These are phyloP conservation scores for Xanthoparmelia taractica DNA, from an alignment of 495 filamentous ascomycete genomes.

Conservation along the genomic window DNA sequence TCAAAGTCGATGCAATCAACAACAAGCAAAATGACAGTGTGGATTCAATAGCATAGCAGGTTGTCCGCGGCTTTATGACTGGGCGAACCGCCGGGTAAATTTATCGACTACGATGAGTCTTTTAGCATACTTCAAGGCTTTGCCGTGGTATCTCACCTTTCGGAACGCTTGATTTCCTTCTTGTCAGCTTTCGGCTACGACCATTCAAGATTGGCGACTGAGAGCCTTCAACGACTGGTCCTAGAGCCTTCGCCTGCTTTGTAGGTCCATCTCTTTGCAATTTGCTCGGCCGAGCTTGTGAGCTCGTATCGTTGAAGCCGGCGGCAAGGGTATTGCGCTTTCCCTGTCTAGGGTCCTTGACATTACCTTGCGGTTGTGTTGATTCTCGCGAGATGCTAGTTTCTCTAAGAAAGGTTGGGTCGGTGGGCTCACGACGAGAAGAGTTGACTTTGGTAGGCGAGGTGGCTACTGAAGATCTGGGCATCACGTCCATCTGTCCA, in stretches of 20 bases:
- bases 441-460: not conserved
- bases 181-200: conserved; percentile 16
- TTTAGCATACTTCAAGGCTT: not conserved
- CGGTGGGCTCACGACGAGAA: not conserved
- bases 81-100: conserved; percentile 6
- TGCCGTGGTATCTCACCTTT: conserved; percentile 1
- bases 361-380: conserved; percentile 2
- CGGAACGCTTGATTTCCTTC: not conserved
- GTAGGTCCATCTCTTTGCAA: not conserved
- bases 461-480: not conserved
- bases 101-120: not conserved
- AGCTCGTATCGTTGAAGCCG: conserved; percentile 5
- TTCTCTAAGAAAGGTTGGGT: not conserved
- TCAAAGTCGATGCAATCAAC: too few relatives aligned
- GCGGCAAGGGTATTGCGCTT: conserved; percentile 14
- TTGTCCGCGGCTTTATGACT: not conserved
- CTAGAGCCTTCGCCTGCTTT: conserved; percentile 1
- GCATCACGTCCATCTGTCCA: not conserved
- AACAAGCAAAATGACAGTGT: too few relatives aligned
- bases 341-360: conserved; percentile 5
- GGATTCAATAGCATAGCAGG: too few relatives aligned
- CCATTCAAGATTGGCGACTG: conserved; percentile 19
- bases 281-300: not conserved
- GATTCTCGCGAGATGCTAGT: not conserved
- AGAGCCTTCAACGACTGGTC: conserved; percentile 19